phyloP scores from a whole-genome alignment of 495 filamentous ascomycete species.

The Neurospora discreta region DNA sequence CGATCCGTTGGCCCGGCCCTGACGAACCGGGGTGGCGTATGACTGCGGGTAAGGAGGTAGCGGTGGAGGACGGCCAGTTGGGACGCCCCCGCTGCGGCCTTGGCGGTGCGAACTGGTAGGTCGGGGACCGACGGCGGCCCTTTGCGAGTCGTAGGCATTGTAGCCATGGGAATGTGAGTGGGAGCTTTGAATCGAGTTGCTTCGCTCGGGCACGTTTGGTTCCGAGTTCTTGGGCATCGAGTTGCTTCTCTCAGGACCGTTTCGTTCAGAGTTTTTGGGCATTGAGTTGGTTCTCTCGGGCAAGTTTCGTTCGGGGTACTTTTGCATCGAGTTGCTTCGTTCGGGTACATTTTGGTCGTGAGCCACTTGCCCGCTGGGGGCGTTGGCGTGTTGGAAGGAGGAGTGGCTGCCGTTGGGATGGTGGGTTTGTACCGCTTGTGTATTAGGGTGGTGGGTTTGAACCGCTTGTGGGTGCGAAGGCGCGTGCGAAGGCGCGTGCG shows the following conservation, averaged over 20 bases:
- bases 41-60: slow-evolving; percentile 40
- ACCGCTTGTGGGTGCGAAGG: slow-evolving; percentile 4
- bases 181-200: not conserved
- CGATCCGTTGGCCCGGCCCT: slow-evolving; percentile 18
- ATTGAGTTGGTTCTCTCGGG: not conserved
- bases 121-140: slow-evolving; percentile 19
- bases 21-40: slow-evolving; percentile 24
- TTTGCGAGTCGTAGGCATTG: slow-evolving; percentile 14
- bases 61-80: slow-evolving; percentile 24
- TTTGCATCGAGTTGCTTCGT: not conserved
- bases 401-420: slow-evolving; percentile 5
- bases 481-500: not conserved
- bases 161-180: not conserved
- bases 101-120: not conserved
- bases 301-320: not conserved
- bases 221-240: not conserved
- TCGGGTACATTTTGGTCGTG: not conserved
- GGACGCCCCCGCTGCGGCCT: slow-evolving; percentile 1
- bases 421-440: slow-evolving; percentile 11
- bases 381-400: not conserved
- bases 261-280: not conserved
- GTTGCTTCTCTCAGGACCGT: not conserved
- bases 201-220: not conserved
- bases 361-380: not conserved
- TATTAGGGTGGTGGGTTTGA: slow-evolving; percentile 7